Percentiles rank a stretch among this genome's conserved stretches.
Conservation (phyloP, 2,329 filamentous ascomycete genomes). For the Aspergillus fructus region DNA sequence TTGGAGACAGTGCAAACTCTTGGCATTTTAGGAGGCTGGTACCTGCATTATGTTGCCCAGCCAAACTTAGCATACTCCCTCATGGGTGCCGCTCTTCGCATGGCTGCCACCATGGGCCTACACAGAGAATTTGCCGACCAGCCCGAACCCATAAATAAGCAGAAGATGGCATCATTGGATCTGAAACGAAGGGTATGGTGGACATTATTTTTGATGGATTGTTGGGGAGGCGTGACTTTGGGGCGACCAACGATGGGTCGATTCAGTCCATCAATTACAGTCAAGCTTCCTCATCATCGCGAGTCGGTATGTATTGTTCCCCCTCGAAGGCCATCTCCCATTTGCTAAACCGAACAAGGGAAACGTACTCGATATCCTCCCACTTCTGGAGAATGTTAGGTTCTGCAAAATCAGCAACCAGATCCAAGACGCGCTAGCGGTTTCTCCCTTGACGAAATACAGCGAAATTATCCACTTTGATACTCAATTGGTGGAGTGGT, state of each 20-base stretch:
- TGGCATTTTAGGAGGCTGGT: slow-evolving; percentile 70
- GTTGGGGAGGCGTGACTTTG: slow-evolving; percentile 70
- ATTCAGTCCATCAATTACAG: slow-evolving; percentile 67
- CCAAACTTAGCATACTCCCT: slow-evolving; percentile 75
- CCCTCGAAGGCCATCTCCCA: slow-evolving; percentile 30
- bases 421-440: slow-evolving; percentile 73
- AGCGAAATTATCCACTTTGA: slow-evolving; percentile 68
- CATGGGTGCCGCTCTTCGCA: slow-evolving; percentile 68
- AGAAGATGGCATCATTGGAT: slow-evolving; percentile 56
- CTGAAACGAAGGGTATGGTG: slow-evolving; percentile 70
- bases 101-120: slow-evolving; percentile 71
- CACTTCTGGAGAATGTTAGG: slow-evolving; percentile 71
- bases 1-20: slow-evolving; percentile 73
- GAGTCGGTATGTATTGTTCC: slow-evolving; percentile 31
- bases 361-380: slow-evolving; percentile 66
- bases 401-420: slow-evolving; percentile 78
- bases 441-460: slow-evolving; percentile 64
- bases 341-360: slow-evolving; percentile 35
- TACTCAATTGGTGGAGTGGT: slow-evolving; percentile 68
- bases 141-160: slow-evolving; percentile 44
- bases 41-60: slow-evolving; percentile 74
- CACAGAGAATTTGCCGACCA: slow-evolving; percentile 61
- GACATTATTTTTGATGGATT: slow-evolving; percentile 71
- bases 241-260: slow-evolving; percentile 69
- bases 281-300: slow-evolving; percentile 58